Evolutionary conservation across 2,329 filamentous ascomycete species (phyloP).

Genomic region (Trichoderma afroharzianum): DNA sequence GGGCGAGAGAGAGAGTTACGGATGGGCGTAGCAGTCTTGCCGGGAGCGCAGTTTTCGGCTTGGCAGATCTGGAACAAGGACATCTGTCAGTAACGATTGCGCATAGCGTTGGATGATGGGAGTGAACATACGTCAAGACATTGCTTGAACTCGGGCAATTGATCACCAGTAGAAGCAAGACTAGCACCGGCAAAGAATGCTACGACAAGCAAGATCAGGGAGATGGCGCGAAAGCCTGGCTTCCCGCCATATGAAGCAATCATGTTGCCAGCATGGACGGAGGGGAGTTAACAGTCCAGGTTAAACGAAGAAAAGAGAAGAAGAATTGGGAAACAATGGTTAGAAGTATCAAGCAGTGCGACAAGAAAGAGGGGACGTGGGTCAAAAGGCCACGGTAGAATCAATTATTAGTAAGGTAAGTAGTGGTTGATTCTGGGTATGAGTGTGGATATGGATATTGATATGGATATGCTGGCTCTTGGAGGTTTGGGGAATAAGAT

Average conservation of each 20-base stretch:
- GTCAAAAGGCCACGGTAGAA: slow-evolving; percentile 12
- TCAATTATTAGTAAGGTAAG: neutral
- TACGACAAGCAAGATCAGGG: slow-evolving; percentile 33
- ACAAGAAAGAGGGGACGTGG: slow-evolving; percentile 11
- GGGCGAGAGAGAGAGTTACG: slow-evolving; percentile 44
- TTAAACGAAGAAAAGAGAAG: neutral
- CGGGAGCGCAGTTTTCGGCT: slow-evolving; percentile 70
- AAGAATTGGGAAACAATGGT: neutral
- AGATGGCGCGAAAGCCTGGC: slow-evolving; percentile 31
- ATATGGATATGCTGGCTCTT: neutral
- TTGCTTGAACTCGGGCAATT: slow-evolving; percentile 78
- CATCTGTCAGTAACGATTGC: slow-evolving; percentile 18
- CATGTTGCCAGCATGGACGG: slow-evolving; percentile 32
- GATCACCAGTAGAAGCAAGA: slow-evolving; percentile 76
- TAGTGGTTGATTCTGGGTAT: neutral
- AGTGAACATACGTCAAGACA: slow-evolving; percentile 67
- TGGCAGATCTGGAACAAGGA: slow-evolving; percentile 65
- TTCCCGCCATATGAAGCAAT: slow-evolving; percentile 29
- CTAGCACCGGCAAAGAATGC: slow-evolving; percentile 43
- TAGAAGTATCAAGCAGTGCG: neutral
- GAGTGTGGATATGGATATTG: neutral
- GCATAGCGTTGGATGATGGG: neutral
- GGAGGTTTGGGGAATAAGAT: neutral
- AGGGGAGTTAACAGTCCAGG: neutral
- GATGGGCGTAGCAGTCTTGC: slow-evolving; percentile 57